Base-by-base conservation (phyloP, 441 rosid species). In the Erysimum cheiri region DNA sequence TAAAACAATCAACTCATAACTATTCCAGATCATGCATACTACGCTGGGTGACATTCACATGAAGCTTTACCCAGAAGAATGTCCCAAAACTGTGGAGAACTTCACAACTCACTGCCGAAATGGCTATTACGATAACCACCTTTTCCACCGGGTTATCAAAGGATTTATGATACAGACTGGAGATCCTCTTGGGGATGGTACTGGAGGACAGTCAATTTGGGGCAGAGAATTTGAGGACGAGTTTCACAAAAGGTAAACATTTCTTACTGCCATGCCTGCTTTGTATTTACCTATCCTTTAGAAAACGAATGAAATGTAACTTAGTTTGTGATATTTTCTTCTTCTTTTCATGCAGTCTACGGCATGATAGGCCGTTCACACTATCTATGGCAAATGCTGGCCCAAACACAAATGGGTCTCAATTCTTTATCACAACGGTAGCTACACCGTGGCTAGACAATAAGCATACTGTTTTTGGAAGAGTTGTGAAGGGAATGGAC, bases 91-190 rank as follows among this genome's bases (percentile, higher is more conserved):
- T 46, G 96, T 95, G 80, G 97, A 92, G 91, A 95, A 95, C 78
- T 95, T 95, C 75, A 90, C 97, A 8, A 90, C 96, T 40, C 98
- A 94, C 77, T 92, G 99, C 74, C 79, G 93, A 46, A 92, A 94
- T 72, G 99, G 97, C 52, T 94, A 94, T 79, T 94, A 88, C 70
- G 98, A 92, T 77, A 94, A 94, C 80, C 96, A 88, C 71, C 90
- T 94, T 37, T 92, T 94, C 74, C 99, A 94, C 67, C 90, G 98
- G 22, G 97, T 92, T 58, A 92, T 95, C 83, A 92, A 80, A 79
- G 99, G 99, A 67, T 95, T 95, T 85, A 95, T 95, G 99, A 74
- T 95, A 77, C 99, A 95, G 75, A 92, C 99, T 31, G 99, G 99
- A 64, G 99, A 95, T 76, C 98, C 99, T 69, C 80, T 92, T 74